Base-by-base conservation (phyloP, 164 flowering plant species). In the Nymphaea thermarum region DNA sequence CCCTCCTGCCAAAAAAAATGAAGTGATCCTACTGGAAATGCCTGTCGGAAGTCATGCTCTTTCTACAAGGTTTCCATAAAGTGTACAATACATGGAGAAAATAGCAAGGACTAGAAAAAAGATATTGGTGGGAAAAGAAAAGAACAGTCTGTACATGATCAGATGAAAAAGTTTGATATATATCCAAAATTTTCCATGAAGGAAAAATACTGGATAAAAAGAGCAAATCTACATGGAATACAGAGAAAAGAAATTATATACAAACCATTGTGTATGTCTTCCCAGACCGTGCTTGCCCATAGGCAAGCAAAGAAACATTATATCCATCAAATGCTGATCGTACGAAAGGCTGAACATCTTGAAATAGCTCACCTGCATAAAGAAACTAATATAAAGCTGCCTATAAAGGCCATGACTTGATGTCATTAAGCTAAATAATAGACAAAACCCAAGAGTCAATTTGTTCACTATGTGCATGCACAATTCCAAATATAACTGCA, bases 291-390 rank as follows among this genome's bases (percentile, higher is more conserved):
- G 89, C 83, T 83, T 87, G 98, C 60, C 99, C 99, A 82, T 92
- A 95, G 51, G 97, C 87, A 85, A 95, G 84, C 64, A 95, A 43
- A 42, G 97, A 87, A 63, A 92, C 89, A 77, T 92, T 95, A 81
- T 82, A 85, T 75, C 99, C 98, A 84, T 95, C 99, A 83, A 95
- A 82, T 16, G 99, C 96, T 66, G 99, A 92, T 80, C 89, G 99
- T 64, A 90, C 96, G 74, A 88, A 83, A 70, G 99, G 97, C 71
- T 92, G 99, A 72, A 92, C 91, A 79, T 86, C 98, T 67, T 74
- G 76, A 77, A 95, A 95, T 68, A 95, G 81, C 69, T 92, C 96
- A 72, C 93, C 99, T 95, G 91, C 87, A 81, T 55, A 65, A 57
- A 67, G 4, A 68, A 65, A 68, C 68, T 41, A 45, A 6, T 44